Conservation (phyloP, 768 basidiomycete species). For the Glaciozyma martinii region DNA sequence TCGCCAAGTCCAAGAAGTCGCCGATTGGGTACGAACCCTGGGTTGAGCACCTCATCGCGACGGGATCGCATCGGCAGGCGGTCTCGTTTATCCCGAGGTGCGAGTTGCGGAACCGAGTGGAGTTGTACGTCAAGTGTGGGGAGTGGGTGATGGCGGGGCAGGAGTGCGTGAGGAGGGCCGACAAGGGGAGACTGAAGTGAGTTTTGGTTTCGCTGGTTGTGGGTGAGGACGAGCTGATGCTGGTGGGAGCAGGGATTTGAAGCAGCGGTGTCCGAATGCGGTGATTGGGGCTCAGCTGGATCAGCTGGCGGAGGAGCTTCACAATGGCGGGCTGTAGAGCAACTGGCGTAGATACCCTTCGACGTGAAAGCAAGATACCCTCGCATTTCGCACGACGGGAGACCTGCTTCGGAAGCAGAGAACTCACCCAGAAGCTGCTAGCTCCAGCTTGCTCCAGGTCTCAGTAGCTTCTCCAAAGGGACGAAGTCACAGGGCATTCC, state of each 20-base stretch:
- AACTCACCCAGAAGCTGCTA: too few relatives aligned
- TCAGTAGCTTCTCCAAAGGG: too few relatives aligned
- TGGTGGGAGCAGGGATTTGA: constrained; percentile 19
- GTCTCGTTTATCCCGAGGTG: constrained; percentile 68
- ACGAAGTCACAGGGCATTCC: too few relatives aligned
- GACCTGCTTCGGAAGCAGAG: too few relatives aligned
- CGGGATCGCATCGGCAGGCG: constrained; percentile 68
- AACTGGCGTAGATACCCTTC: too few relatives aligned
- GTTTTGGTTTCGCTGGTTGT: constrained; percentile 38
- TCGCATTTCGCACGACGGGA: too few relatives aligned
- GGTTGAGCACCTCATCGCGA: constrained; percentile 65
- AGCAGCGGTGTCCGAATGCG: constrained; percentile 24
- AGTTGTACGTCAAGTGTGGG: constrained; percentile 79
- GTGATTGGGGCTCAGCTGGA: constrained; percentile 28
- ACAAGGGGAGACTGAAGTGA: constrained; percentile 75
- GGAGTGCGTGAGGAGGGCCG: constrained; percentile 71
- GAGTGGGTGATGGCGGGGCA: constrained; percentile 40
- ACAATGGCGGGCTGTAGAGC: constrained; percentile 15
- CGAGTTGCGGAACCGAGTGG: constrained; percentile 69
- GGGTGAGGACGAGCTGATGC: background rate
- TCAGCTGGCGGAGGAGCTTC: constrained; percentile 19
- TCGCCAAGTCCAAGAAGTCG: constrained; percentile 76
- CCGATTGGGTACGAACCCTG: constrained; percentile 94
- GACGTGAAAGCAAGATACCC: too few relatives aligned
- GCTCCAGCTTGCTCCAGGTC: too few relatives aligned